Evolutionary conservation across 2,329 filamentous ascomycete genomes (phyloP).

Genomic region (Clonostachys chloroleuca): DNA sequence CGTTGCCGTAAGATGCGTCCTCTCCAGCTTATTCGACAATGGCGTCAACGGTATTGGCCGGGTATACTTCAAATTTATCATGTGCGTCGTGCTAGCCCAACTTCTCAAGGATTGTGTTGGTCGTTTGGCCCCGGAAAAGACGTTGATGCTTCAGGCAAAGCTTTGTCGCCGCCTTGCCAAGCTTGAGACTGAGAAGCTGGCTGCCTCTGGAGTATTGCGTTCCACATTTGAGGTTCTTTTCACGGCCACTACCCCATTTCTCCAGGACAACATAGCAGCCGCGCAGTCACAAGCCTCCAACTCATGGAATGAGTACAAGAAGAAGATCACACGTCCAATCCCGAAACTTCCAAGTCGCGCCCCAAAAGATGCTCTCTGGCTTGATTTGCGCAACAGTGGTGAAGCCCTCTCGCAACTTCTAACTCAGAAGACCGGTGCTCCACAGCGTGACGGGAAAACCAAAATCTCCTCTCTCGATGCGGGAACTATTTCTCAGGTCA

Average conservation of each 20-base stretch:
- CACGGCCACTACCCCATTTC: background rate
- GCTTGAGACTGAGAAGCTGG: background rate
- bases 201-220: background rate
- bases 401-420: no score
- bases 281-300: background rate
- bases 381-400: no score
- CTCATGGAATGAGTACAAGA: background rate
- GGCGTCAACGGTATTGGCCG: background rate
- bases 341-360: no score
- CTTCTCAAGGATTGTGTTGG: conserved; percentile 34
- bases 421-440: no score
- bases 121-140: conserved; percentile 8
- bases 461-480: no score
- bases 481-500: no score
- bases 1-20: conserved; percentile 48
- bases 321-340: background rate
- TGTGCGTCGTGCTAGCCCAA: conserved; percentile 39
- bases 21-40: conserved; percentile 32
- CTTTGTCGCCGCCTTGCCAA: conserved; percentile 1
- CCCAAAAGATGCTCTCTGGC: no score
- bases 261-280: background rate
- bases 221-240: background rate
- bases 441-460: no score
- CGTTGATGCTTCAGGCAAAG: background rate
- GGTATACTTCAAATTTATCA: conserved; percentile 48